These are phyloP conservation scores for Vitis amurensis DNA, from an alignment of 164 flowering plant species.

Conservation along the genomic window DNA sequence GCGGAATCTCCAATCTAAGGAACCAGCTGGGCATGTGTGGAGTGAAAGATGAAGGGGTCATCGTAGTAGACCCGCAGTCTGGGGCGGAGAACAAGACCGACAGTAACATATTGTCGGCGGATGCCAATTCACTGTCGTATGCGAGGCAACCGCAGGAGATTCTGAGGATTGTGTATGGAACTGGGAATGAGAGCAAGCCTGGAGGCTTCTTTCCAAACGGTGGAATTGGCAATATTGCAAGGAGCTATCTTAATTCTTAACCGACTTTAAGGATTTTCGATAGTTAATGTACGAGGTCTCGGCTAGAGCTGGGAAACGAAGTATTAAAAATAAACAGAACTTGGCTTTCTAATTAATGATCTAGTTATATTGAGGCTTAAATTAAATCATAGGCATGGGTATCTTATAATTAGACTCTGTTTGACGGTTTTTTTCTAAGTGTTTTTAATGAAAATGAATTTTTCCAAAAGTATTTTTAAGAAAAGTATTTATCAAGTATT, in stretches of 20 bases:
- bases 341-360: too few species aligned
- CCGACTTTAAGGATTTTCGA: too few species aligned
- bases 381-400: too few species aligned
- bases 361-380: too few species aligned
- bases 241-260: constrained; percentile 15
- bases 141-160: constrained; percentile 51
- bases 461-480: too few species aligned
- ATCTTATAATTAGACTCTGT: too few species aligned
- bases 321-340: too few species aligned
- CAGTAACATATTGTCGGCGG: constrained; percentile 44
- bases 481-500: too few species aligned
- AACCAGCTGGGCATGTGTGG: constrained; percentile 46
- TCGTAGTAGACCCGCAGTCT: constrained; percentile 34
- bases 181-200: constrained; percentile 41
- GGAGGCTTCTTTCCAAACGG: constrained; percentile 58
- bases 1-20: constrained; percentile 38
- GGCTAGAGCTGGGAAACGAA: too few species aligned
- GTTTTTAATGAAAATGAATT: too few species aligned
- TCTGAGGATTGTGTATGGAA: constrained; percentile 49
- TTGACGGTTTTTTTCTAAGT: too few species aligned
- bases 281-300: too few species aligned
- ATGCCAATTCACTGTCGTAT: constrained; percentile 39
- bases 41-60: constrained; percentile 58
- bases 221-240: constrained; percentile 52
- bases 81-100: constrained; percentile 46